A percentile compares a stretch with the other conserved stretches of the same genome.
Evolutionary conservation across 2,329 filamentous ascomycete genomes (phyloP).

Genomic region (Pseudocercospora cruenta): DNA sequence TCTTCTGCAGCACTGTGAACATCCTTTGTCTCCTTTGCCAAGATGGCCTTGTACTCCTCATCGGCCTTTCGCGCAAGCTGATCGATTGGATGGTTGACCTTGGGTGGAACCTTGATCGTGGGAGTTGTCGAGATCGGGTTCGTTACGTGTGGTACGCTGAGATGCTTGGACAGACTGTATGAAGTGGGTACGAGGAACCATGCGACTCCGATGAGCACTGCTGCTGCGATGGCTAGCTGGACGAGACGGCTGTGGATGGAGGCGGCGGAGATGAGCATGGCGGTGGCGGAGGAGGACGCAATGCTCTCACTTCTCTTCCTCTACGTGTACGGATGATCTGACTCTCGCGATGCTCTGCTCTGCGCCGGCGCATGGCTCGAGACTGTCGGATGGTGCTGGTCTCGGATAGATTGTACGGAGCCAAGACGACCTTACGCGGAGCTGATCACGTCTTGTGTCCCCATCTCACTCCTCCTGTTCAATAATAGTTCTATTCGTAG

Average conservation of each 20-base stretch:
- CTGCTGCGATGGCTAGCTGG: conserved; percentile 34
- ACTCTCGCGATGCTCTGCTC: neutral
- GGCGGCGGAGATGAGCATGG: conserved; percentile 33
- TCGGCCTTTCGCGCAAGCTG: conserved; percentile 42
- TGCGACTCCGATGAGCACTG: conserved; percentile 27
- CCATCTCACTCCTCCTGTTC: neutral
- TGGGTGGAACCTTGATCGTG: conserved; percentile 23
- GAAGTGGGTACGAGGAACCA: conserved; percentile 31
- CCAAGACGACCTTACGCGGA: neutral
- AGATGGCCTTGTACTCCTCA: conserved; percentile 34
- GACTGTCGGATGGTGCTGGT: neutral
- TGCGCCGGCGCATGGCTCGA: conserved; percentile 12
- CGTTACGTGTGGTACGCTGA: conserved; percentile 23
- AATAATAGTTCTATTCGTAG: no score
- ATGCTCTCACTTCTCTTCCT: neutral
- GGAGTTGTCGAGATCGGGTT: conserved; percentile 10
- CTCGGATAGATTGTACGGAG: neutral
- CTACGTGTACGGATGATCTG: neutral
- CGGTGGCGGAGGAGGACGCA: conserved; percentile 4
- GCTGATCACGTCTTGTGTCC: neutral
- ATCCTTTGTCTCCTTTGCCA: conserved; percentile 43
- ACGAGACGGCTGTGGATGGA: conserved; percentile 38
- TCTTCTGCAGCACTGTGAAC: conserved; percentile 45
- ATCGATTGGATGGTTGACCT: conserved; percentile 44
- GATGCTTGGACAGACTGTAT: conserved; percentile 23